Evolutionary conservation across 2,329 filamentous ascomycete genomes (phyloP), one percentile per base, ranked within the genome.

Genomic region (Corinectria fuckeliana): DNA sequence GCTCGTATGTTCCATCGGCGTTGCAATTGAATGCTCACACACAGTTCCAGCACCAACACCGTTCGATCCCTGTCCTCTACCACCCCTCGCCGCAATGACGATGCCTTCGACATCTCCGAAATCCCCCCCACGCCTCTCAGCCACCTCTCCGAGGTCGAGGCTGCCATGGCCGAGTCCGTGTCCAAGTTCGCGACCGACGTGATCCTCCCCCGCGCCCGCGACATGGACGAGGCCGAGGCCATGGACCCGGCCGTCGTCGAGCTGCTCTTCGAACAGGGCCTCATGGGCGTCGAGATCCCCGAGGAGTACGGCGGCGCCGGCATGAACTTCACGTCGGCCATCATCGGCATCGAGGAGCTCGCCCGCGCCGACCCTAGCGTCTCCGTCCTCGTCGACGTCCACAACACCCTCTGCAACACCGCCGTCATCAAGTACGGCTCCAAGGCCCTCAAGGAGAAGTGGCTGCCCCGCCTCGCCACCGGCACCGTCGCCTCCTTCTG

Each of bases 291-390:
- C 65, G 95, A 99, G 81, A 97, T 99, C 58, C 94, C 95, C 14
- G 95, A 99, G 78, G 93, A 97, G 77, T 99, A 90, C 74, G 95
- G 95, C 61, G 95, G 95, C 61, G 92, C 94, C 0, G 95, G 93
- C 69, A 98, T 99, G 95, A 97, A 97, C 85, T 99, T 99, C 80
- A 98, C 95, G 1, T 82, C 93, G 1, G 94, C 93, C 61, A 97
- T 99, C 74, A 89, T 99, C 42, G 94, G 92, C 25, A 99, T 99
- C 70, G 95, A 99, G 80, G 95, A 99, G 83, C 83, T 99, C 61
- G 95, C 95, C 1, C 87, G 93, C 57, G 91, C 96, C 16, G 95
- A 99, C 73, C 95, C 95, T 38, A 96, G 91, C 67, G 95, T 99
- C 63, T 94, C 91, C 72, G 95, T 99, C 63, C 80, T 99, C 81